A percentile compares a stretch with the other conserved stretches of the same genome.
phyloP scores from a whole-genome alignment of 2,329 filamentous ascomycete genomes.

The Cladosporium phlei region DNA sequence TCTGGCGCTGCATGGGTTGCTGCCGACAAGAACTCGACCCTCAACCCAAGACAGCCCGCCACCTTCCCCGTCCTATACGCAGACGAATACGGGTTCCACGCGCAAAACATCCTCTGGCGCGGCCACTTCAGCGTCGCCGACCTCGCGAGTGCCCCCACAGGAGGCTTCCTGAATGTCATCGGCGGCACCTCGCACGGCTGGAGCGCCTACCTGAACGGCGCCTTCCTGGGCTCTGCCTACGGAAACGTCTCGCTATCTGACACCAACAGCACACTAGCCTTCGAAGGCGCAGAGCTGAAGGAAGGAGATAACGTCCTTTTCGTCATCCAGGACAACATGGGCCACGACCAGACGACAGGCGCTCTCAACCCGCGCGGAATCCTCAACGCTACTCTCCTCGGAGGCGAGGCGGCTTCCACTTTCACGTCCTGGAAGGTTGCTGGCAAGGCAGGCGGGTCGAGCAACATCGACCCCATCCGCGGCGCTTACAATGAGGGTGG shows the following conservation, averaged over 20 bases:
- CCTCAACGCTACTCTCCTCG: constrained; percentile 48
- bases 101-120: constrained; percentile 40
- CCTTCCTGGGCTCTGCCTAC: constrained; percentile 53
- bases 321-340: constrained; percentile 57
- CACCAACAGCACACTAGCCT: constrained; percentile 44
- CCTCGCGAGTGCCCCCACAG: constrained; percentile 24
- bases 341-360: constrained; percentile 51
- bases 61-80: constrained; percentile 40
- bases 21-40: constrained; percentile 33
- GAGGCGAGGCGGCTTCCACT: constrained; percentile 26
- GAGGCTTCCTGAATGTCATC: constrained; percentile 48
- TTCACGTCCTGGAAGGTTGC: constrained; percentile 57
- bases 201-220: constrained; percentile 54
- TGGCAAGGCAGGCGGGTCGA: constrained; percentile 52
- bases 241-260: constrained; percentile 43
- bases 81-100: constrained; percentile 41
- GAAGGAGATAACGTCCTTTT: constrained; percentile 46
- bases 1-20: constrained; percentile 41
- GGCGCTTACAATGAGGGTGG: constrained; percentile 56
- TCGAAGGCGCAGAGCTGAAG: constrained; percentile 46
- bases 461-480: constrained; percentile 51
- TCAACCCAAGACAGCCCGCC: constrained; percentile 35
- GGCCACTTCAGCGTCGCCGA: constrained; percentile 36
- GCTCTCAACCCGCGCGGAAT: constrained; percentile 51
- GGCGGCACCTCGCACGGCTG: constrained; percentile 55